Evolutionary conservation across 2,329 filamentous ascomycete genomes (phyloP), one percentile per base, ranked within the genome.

Genomic region (Clonostachys chloroleuca): DNA sequence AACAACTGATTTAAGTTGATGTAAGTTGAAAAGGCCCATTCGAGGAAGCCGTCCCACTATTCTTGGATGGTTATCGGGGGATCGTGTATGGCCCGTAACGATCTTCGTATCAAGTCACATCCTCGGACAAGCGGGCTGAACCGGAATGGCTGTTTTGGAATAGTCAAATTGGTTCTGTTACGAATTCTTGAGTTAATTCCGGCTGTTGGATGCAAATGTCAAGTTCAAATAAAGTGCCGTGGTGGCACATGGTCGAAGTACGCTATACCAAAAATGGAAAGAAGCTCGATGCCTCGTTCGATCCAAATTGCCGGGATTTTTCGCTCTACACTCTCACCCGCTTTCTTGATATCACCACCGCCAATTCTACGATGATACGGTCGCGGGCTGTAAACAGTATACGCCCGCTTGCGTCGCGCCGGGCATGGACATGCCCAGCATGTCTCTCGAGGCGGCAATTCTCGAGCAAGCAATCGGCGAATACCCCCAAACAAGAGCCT

Each of bases 371-470:
- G 48, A 68, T 66, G 65, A 59, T 66, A 40, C 57, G 58, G 46
- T 54, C 59, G 42, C 54, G 58, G 46, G 49, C 55, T 1, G 47
- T 55, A 30, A 30, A 16, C 50, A 58, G 20, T 44, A 50, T 35
- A 53, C 53, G 6, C 44, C 56, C 7, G 47, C 49, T 35, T 45
- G 47, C 18, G 43, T 60, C 41, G 1, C 51, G 46, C 42, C 47
- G 51, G 39, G 59, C 50, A 49, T 68, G 64, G 65, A 63, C 54
- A 4, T 67, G 64, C 16, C 53, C 57, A 18, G 46, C 58, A 13
- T 68, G 64, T 37, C 36, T 39, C 36, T 39, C 36, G 12, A n/a
- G 36, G 36, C 36, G 36, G 14, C 24, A 30, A 30, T 30, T 30
- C 24, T 30, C 24, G 24, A 30, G 24, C 24, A n/a, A n/a, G 14